A percentile compares a stretch with the other conserved stretches of the same genome.
phyloP scores from a whole-genome alignment of 257 asterid species.

The Echites panduratus region DNA sequence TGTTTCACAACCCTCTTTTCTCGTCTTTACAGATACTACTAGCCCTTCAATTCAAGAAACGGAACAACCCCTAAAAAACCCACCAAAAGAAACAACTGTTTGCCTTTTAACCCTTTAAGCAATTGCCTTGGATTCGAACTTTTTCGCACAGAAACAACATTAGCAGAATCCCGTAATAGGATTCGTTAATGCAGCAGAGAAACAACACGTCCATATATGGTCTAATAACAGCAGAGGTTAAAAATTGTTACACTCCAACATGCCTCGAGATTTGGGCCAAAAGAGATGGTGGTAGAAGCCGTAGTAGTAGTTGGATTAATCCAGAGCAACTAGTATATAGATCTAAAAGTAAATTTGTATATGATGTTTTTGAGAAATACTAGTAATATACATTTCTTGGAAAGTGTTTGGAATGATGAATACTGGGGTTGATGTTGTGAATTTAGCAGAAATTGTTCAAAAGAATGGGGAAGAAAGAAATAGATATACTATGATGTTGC shows the following conservation, averaged over 20 bases:
- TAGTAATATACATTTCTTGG: neutral
- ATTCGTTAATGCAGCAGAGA: conserved; percentile 3
- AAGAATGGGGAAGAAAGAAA: neutral
- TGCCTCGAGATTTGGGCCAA: conserved; percentile 68
- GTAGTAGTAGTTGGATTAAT: neutral
- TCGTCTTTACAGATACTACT: conserved; percentile 37
- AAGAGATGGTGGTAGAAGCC: neutral
- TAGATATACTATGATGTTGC: neutral
- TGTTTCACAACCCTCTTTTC: conserved; percentile 33
- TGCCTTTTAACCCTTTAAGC: conserved; percentile 32
- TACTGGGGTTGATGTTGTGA: neutral
- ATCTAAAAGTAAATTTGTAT: neutral
- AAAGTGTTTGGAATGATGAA: conserved; percentile 5
- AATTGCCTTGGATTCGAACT: conserved; percentile 57
- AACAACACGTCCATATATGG: neutral
- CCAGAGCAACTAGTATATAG: neutral
- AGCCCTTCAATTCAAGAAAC: conserved; percentile 6
- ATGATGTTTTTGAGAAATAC: neutral
- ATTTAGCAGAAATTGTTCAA: neutral
- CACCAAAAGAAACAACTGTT: conserved; percentile 33
- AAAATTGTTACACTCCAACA: conserved; percentile 20
- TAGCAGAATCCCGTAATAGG: conserved; percentile 22
- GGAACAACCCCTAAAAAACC: conserved; percentile 34
- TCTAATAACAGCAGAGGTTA: neutral
- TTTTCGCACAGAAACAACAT: conserved; percentile 23